A percentile compares a stretch with the other conserved stretches of the same genome.
Conservation (phyloP, 768 basidiomycete genomes). For the Gelatoporia subvermispora region DNA sequence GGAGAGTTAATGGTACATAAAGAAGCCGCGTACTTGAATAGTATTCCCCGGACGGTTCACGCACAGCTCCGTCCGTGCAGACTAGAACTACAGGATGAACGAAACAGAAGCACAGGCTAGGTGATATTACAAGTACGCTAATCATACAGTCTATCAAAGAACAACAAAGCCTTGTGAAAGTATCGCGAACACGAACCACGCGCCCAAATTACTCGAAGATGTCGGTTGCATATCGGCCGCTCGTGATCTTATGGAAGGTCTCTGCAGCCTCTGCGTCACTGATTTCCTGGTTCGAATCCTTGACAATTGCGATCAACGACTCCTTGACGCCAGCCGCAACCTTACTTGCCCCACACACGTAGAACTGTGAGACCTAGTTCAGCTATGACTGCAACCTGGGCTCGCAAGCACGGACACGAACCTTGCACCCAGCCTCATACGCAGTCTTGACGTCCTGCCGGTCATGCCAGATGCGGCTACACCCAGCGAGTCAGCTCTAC, state of each 20-base stretch:
- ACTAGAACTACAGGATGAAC: too few species aligned
- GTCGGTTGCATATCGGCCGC: constrained; percentile 38
- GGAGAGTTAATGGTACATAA: too few species aligned
- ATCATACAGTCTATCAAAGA: too few species aligned
- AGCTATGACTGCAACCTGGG: background rate
- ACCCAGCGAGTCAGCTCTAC: background rate
- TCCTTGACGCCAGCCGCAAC: constrained; percentile 34
- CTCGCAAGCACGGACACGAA: constrained; percentile 3
- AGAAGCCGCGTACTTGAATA: too few species aligned
- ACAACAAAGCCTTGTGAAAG: too few species aligned
- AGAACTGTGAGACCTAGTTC: constrained; percentile 23
- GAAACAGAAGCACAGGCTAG: too few species aligned
- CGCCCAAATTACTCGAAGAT: constrained; percentile 41
- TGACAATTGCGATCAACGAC: constrained; percentile 30
- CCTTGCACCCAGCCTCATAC: constrained; percentile 30
- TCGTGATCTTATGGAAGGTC: constrained; percentile 25
- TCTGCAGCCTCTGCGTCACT: constrained; percentile 17
- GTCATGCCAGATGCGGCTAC: constrained; percentile 39
- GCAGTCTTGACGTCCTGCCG: constrained; percentile 24
- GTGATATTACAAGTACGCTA: too few species aligned
- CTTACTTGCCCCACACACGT: constrained; percentile 33
- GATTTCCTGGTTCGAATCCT: constrained; percentile 9
- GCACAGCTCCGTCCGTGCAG: too few species aligned
- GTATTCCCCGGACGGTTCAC: too few species aligned
- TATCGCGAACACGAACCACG: too few species aligned